Evolutionary conservation across 345 rosid genomes (phyloP).

Genomic region (Citrus sp.): DNA sequence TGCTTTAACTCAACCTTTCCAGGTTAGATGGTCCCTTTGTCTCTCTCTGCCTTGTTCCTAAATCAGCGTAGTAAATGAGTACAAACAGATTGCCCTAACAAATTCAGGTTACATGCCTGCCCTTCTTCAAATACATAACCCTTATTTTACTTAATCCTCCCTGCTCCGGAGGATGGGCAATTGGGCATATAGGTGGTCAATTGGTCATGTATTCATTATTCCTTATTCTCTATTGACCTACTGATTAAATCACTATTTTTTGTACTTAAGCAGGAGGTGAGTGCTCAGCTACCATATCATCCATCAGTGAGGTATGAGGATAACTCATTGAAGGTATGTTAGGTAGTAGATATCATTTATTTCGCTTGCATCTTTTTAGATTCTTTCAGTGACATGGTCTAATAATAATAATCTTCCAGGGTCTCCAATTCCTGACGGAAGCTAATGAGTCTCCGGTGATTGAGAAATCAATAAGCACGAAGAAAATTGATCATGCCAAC

Average conservation of each 20-base stretch:
- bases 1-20: conserved; percentile 34
- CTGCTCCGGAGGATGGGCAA: too few species aligned
- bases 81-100: neutral
- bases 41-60: neutral
- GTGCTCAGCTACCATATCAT: conserved; percentile 44
- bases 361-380: neutral
- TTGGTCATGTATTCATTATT: neutral
- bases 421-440: conserved; percentile 70
- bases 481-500: conserved; percentile 25
- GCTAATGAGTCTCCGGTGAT: conserved; percentile 22
- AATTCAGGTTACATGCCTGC: neutral
- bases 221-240: neutral
- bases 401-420: conserved; percentile 44
- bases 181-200: neutral
- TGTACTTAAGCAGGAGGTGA: conserved; percentile 43
- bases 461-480: conserved; percentile 27
- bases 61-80: neutral
- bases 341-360: neutral
- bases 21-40: conserved; percentile 38
- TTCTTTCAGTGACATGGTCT: neutral
- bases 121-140: neutral
- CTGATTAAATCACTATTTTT: conserved; percentile 10
- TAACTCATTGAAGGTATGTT: conserved; percentile 45
- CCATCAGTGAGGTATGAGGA: conserved; percentile 41
- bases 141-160: neutral